Conservation (phyloP, 2,329 filamentous ascomycete genomes). For the Arthrobotrys sphaeroides region DNA sequence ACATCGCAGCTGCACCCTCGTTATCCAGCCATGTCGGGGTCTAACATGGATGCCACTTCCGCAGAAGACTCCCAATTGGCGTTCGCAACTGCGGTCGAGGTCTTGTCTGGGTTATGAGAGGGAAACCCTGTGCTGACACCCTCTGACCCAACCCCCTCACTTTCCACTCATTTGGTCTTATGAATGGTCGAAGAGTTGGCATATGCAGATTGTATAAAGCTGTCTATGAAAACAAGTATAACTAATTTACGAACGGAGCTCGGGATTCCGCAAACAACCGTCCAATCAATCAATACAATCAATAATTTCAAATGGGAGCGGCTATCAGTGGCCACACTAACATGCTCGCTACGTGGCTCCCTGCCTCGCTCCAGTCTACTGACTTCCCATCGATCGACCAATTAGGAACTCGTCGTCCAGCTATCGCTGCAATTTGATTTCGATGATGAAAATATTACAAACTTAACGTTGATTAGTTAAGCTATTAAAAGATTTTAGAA, state of each 20-base stretch:
- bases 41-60: background rate
- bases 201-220: background rate
- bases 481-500: background rate
- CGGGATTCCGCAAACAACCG: background rate
- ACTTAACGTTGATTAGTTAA: background rate
- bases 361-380: no score
- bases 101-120: background rate
- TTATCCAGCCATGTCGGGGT: no score
- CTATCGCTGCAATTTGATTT: background rate
- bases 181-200: background rate
- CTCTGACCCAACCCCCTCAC: background rate
- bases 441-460: background rate
- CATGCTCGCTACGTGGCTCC: background rate
- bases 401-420: background rate
- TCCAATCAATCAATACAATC: background rate
- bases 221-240: background rate
- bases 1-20: no score
- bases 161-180: background rate
- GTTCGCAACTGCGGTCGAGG: background rate
- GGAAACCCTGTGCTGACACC: background rate
- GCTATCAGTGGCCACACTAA: background rate
- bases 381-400: no score
- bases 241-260: background rate
- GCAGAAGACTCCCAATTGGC: background rate
- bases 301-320: background rate